Conservation (phyloP, 2,329 filamentous ascomycete species). For the Aspergillus novoparasiticus region DNA sequence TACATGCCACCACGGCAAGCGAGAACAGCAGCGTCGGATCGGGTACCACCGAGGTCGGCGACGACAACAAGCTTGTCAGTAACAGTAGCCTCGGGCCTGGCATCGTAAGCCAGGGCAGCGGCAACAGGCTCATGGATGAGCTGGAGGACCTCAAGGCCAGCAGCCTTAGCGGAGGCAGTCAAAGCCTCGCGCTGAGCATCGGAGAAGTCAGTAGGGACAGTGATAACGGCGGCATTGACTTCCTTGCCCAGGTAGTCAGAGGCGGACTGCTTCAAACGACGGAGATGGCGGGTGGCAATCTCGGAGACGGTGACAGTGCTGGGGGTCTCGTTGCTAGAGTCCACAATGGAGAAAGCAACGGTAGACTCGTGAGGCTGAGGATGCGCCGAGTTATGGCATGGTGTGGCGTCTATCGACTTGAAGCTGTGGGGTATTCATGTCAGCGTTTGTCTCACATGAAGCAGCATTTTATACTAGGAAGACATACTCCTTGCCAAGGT, state of each 20-base stretch:
- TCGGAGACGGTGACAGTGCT: constrained; percentile 78
- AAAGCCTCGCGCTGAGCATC: constrained; percentile 85
- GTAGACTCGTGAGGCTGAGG: constrained; percentile 72
- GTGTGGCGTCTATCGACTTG: constrained; percentile 94
- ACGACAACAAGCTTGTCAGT: constrained; percentile 90
- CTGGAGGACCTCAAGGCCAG: constrained; percentile 86
- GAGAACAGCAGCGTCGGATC: constrained; percentile 87
- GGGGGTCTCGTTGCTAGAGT: constrained; percentile 65
- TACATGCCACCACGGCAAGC: constrained; percentile 94
- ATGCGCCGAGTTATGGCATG: constrained; percentile 91
- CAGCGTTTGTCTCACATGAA: constrained; percentile 10
- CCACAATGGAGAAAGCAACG: constrained; percentile 81
- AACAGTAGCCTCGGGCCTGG: constrained; percentile 71
- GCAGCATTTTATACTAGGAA: not conserved
- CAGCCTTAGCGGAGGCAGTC: constrained; percentile 73
- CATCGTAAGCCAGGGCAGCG: constrained; percentile 87
- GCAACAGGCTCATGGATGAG: constrained; percentile 90
- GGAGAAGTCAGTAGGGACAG: constrained; percentile 89
- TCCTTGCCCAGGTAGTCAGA: constrained; percentile 90
- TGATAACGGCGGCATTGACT: constrained; percentile 92
- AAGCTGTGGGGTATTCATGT: constrained; percentile 55
- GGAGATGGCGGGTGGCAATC: constrained; percentile 80
- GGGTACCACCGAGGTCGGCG: constrained; percentile 87
- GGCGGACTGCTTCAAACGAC: constrained; percentile 78
- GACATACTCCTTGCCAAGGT: constrained; percentile 82